These are phyloP conservation scores for Geotrichum klebahnii DNA, from an alignment of 1,139 yeast species.

Conservation along the genomic window DNA sequence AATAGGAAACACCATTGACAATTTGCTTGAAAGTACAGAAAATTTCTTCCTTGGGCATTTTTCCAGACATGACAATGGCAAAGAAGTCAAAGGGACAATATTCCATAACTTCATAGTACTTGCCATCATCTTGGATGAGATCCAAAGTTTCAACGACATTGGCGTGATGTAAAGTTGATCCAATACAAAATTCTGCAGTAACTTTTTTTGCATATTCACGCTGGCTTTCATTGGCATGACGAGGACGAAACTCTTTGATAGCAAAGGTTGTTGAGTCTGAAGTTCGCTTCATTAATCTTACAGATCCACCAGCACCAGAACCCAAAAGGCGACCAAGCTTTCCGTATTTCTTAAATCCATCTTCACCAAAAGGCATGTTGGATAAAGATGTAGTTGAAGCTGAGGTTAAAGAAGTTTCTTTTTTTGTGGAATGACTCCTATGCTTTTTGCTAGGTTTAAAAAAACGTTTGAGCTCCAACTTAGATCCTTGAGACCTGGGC, in stretches of 20 bases:
- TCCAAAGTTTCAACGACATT: slow-evolving; percentile 92
- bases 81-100: slow-evolving; percentile 94
- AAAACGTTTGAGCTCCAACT: slow-evolving; percentile 42
- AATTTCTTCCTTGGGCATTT: slow-evolving; percentile 79
- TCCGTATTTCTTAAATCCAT: slow-evolving; percentile 68
- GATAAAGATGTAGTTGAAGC: slow-evolving; percentile 25
- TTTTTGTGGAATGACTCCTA: slow-evolving; percentile 14
- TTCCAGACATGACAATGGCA: slow-evolving; percentile 95
- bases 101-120: slow-evolving; percentile 94
- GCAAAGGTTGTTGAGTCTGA: slow-evolving; percentile 86
- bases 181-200: slow-evolving; percentile 95
- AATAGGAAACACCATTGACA: slow-evolving; percentile 73
- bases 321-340: slow-evolving; percentile 86
- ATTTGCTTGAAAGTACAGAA: slow-evolving; percentile 89
- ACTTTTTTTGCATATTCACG: slow-evolving; percentile 93
- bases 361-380: slow-evolving; percentile 41
- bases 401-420: slow-evolving; percentile 22
- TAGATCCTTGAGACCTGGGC: slow-evolving; percentile 35
- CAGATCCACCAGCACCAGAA: slow-evolving; percentile 98
- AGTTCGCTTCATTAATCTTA: slow-evolving; percentile 74
- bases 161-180: slow-evolving; percentile 91
- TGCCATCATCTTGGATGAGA: slow-evolving; percentile 78
- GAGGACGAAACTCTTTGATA: slow-evolving; percentile 89
- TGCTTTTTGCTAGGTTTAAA: slow-evolving; percentile 31
- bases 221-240: slow-evolving; percentile 74